Conservation (phyloP, 208 protist species). For the Crithidia bombi region DNA sequence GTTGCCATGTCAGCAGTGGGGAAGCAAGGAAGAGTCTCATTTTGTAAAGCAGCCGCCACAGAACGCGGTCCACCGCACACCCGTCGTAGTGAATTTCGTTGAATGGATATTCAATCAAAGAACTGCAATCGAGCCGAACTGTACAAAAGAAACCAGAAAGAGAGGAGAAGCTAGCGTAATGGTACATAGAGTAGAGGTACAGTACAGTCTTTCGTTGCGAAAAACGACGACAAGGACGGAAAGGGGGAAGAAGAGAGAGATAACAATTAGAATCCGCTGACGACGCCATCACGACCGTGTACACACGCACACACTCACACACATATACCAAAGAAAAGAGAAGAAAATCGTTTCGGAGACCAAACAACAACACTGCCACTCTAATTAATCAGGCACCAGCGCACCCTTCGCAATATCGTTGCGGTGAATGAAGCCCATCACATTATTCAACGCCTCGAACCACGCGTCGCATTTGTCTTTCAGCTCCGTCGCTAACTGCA, state of each 20-base stretch:
- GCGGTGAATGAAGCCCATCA: conserved; percentile 68
- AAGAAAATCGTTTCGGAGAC: not conserved
- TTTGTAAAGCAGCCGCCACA: not conserved
- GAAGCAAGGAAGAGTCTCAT: not conserved
- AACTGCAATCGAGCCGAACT: no score
- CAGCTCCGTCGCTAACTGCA: conserved; percentile 81
- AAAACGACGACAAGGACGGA: conserved; percentile 16
- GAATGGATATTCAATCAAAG: not conserved
- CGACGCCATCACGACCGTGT: not conserved
- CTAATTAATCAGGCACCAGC: conserved; percentile 40
- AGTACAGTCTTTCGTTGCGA: not conserved
- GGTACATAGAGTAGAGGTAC: conserved; percentile 13
- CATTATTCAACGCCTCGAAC: conserved; percentile 82
- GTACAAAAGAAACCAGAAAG: no score
- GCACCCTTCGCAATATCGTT: conserved; percentile 50
- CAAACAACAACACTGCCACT: conserved; percentile 8
- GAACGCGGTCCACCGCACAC: no score
- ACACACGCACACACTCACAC: not conserved
- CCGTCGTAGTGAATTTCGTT: not conserved
- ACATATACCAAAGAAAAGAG: conserved; percentile 16
- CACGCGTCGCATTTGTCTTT: conserved; percentile 73
- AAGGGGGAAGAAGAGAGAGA: conserved; percentile 13
- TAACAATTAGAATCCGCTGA: conserved; percentile 1
- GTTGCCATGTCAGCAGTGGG: no score
- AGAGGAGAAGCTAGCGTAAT: not conserved